A percentile compares a stretch with the other conserved stretches of the same genome.
These are phyloP conservation scores for Scedosporium apiospermum DNA, from an alignment of 2,329 filamentous ascomycete genomes.

Conservation along the genomic window DNA sequence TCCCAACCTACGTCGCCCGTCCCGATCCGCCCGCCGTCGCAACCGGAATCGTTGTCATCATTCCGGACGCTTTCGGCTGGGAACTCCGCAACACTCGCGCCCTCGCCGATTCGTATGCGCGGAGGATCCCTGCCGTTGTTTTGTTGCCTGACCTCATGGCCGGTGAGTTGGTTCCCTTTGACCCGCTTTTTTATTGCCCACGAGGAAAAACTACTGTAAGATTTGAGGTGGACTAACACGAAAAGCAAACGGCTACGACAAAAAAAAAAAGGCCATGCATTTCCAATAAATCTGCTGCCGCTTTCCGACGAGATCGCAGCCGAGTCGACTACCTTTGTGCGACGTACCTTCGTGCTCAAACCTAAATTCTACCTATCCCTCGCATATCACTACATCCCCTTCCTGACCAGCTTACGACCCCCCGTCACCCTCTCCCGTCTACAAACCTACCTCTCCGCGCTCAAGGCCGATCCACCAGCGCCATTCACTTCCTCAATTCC, in stretches of 20 bases:
- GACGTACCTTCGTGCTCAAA: neutral
- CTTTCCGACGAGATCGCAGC: slow-evolving; percentile 12
- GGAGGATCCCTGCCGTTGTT: slow-evolving; percentile 34
- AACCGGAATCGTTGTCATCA: slow-evolving; percentile 37
- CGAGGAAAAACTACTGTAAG: no score
- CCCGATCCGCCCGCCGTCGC: slow-evolving; percentile 14
- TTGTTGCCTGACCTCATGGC: slow-evolving; percentile 44
- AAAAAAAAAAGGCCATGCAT: slow-evolving; percentile 13
- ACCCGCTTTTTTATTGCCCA: neutral
- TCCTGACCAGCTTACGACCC: slow-evolving; percentile 16
- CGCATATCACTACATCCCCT: slow-evolving; percentile 15
- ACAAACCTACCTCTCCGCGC: slow-evolving; percentile 18
- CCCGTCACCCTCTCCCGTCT: slow-evolving; percentile 19
- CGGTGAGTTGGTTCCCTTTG: slow-evolving; percentile 12
- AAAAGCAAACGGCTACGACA: no score
- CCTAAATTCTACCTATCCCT: neutral
- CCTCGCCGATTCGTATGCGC: slow-evolving; percentile 41
- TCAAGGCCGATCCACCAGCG: slow-evolving; percentile 14
- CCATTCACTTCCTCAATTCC: neutral
- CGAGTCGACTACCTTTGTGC: neutral
- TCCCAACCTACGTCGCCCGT: slow-evolving; percentile 16
- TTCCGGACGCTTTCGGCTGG: slow-evolving; percentile 45
- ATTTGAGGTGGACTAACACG: no score
- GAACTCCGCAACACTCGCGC: slow-evolving; percentile 38
- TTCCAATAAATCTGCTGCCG: slow-evolving; percentile 16